Evolutionary conservation across 192 early-diverging fungal genomes (phyloP), one percentile per base, ranked within the genome.

Genomic region (Coemansia sp.): DNA sequence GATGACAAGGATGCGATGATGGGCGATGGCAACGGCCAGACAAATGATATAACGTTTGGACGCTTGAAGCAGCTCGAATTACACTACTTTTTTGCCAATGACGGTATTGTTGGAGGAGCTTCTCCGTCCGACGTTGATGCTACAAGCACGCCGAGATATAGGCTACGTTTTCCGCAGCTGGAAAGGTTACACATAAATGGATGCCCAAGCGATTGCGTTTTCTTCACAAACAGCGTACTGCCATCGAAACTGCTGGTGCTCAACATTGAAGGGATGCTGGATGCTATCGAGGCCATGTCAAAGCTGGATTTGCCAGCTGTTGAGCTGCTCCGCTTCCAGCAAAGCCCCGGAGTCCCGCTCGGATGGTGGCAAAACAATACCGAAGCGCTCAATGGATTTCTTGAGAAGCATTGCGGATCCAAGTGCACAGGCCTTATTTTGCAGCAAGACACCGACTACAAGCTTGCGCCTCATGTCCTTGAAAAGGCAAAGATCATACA

Each of bases 281-380:
- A 48, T 25, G 45, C 45, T 6, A 25, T 48, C 10, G 45, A 48
- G 45, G 45, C 20, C 13, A 6, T 48, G 45, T 48, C 45, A 23
- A 23, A 14, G 45, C 45, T 48, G 22, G 20, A 23, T 2, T 22
- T 48, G 20, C 45, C 45, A 14, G 45, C 45, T 48, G 13, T 48
- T 9, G 45, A 48, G 45, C 5, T 48, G 2, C 8, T 48, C 6
- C 45, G 45, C 25, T 48, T 48, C 22, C 45, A 48, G 20, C 45
- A 48, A 48, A 48, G 45, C 20, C 45, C 45, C 4, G 45, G 45
- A 7, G 45, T 48, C 25, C 45, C 45, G 20, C 45, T 48, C 8
- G 23, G 45, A 22, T 48, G 45, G 45, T 48, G 45, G 45, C 45
- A 48, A 48, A 25, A 48, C 45, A 48, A 48, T 13, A 48, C 45